These are phyloP conservation scores for Climacium dendroides DNA, from an alignment of 225 moss, liverwort and hornwort species.

Conservation along the genomic window DNA sequence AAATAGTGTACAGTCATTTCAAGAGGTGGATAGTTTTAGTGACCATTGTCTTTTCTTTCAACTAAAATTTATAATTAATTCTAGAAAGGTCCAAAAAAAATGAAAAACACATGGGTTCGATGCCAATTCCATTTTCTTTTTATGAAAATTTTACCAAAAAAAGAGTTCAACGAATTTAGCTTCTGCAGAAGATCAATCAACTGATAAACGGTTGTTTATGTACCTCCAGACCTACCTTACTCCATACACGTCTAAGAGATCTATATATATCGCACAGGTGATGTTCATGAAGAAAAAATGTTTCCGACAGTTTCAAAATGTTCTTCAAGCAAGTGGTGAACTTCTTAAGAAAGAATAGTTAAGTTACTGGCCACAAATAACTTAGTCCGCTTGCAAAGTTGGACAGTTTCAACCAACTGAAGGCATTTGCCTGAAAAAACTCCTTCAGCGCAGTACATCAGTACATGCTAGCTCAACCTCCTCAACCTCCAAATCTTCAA, in stretches of 20 bases:
- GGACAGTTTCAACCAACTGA: background rate
- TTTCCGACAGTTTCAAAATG: background rate
- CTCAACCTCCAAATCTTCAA: background rate
- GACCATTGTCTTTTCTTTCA: accelerated
- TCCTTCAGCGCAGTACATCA: background rate
- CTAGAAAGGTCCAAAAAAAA: too few relatives aligned
- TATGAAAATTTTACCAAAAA: background rate
- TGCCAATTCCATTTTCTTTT: background rate
- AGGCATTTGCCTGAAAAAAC: background rate
- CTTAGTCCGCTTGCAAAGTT: background rate
- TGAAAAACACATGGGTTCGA: background rate
- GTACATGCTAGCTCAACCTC: background rate
- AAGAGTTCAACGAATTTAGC: background rate
- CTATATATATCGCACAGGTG: background rate
- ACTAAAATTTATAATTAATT: background rate
- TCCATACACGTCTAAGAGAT: too few relatives aligned
- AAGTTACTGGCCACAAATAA: background rate
- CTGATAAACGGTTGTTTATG: background rate
- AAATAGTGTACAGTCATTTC: too few relatives aligned
- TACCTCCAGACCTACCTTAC: too few relatives aligned
- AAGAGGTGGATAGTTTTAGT: accelerated
- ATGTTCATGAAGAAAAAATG: background rate
- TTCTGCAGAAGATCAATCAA: background rate
- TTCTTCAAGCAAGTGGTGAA: background rate
- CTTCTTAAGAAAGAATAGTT: background rate